phyloP scores from a whole-genome alignment of 495 filamentous ascomycete species.

The Hyaloscypha hepaticicola region DNA sequence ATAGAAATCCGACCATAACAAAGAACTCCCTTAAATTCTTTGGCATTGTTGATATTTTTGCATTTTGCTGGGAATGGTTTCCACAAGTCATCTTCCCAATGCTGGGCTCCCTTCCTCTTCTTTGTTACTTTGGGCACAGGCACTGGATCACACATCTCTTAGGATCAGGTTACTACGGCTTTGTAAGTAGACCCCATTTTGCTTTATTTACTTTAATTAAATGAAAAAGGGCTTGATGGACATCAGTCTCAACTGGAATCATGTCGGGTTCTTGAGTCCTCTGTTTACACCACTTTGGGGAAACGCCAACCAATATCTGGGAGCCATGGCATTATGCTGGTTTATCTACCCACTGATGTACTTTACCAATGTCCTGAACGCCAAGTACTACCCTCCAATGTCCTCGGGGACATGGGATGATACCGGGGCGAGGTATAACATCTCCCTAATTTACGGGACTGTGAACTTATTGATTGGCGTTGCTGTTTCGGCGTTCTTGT shows the following conservation, averaged over 20 bases:
- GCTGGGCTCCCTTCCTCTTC: constrained; percentile 25
- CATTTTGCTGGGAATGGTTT: constrained; percentile 32
- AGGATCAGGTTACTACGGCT: constrained; percentile 26
- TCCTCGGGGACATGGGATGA: constrained; percentile 50
- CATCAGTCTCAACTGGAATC: constrained; percentile 33
- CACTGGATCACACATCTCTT: constrained; percentile 25
- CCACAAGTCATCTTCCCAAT: constrained; percentile 31
- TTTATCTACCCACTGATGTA: constrained; percentile 27
- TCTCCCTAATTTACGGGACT: constrained; percentile 31
- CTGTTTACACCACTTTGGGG: constrained; percentile 32
- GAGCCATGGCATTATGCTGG: constrained; percentile 20
- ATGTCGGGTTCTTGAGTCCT: constrained; percentile 21
- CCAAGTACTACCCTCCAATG: constrained; percentile 47
- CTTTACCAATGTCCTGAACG: constrained; percentile 33
- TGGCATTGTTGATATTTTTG: constrained; percentile 20
- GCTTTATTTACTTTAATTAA: not conserved
- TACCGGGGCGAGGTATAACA: constrained; percentile 44
- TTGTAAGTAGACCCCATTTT: constrained; percentile 10
- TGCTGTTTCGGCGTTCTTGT: constrained; percentile 13
- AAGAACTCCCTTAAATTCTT: constrained; percentile 29
- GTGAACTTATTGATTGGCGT: constrained; percentile 5
- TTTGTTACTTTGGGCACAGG: constrained; percentile 30
- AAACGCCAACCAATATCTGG: constrained; percentile 14
- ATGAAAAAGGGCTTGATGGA: constrained; percentile 14
- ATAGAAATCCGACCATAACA: constrained; percentile 26